Percentiles rank a stretch among this genome's conserved stretches.
Conservation (phyloP, 129 eudicot genomes). For the Helianthus tuberosus region DNA sequence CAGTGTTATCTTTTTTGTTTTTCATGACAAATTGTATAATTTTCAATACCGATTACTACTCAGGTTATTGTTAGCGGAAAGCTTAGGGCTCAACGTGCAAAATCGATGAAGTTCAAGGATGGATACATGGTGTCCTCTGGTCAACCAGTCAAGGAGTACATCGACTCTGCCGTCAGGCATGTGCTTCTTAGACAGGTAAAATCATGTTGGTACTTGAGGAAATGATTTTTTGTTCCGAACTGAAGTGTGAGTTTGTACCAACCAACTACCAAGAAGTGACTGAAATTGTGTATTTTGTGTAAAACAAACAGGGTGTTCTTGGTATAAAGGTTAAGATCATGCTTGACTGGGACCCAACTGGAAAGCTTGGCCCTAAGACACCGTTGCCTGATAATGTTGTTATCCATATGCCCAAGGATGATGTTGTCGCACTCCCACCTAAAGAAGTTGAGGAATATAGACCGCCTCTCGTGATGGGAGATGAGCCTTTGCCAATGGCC, state of each 20-base stretch:
- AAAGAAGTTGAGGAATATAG: constrained; percentile 43
- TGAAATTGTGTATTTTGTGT: not conserved
- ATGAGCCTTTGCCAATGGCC: constrained; percentile 36
- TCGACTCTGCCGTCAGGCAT: constrained; percentile 75
- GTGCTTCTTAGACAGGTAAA: constrained; percentile 77
- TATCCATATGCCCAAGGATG: constrained; percentile 52
- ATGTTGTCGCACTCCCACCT: constrained; percentile 27
- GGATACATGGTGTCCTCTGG: constrained; percentile 84
- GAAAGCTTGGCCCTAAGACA: constrained; percentile 63
- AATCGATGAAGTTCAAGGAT: constrained; percentile 80
- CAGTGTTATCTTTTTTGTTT: not conserved
- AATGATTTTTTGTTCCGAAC: not conserved
- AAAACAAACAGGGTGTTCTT: constrained; percentile 56
- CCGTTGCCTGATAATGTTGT: constrained; percentile 62
- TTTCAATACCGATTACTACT: not conserved
- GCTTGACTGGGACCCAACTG: constrained; percentile 72
- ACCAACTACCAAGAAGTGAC: not conserved
- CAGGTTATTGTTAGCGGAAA: constrained; percentile 82
- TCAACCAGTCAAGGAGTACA: constrained; percentile 74
- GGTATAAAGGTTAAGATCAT: constrained; percentile 70
- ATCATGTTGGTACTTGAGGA: not conserved
- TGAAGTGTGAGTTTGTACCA: not conserved
- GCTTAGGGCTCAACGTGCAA: constrained; percentile 81
- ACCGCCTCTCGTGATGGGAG: constrained; percentile 34
- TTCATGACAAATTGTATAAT: not conserved